Base-by-base conservation (phyloP, 352 stramenopile species). In the Chrysophaeum taylorii region DNA sequence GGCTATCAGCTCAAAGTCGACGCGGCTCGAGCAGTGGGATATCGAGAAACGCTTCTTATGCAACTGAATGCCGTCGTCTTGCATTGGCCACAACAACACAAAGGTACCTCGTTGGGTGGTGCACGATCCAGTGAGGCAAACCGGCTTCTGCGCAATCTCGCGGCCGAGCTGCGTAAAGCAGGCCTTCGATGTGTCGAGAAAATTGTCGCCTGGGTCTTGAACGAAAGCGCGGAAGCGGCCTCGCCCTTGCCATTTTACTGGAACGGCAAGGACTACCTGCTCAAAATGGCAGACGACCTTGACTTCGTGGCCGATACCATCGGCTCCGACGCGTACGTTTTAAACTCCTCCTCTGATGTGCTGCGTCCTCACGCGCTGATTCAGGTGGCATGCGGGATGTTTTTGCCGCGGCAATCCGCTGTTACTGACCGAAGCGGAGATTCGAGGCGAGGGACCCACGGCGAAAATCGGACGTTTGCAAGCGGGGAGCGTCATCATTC, bases 111-210 rank as follows among this genome's bases (percentile, higher is more conserved):
- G 36, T 21, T 48, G 41, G 41, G 21, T 12, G 41, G 41, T 21
- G 41, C 41, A 12, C 41, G 41, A 21, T 21, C 41, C 41, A 21
- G 52, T 37, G 68, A 70, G 38, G 45, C 68, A 38, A 36, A 48
- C 4, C 5, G 52, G 29, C 35, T 75, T 2, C 63, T 75, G 63
- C 25, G 50, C 39, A 75, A 73, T 50, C 33, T 75, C 50, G 27
- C 37, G 16, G 41, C 53, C 4, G 70, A 75, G 48, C 62, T 75
- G 42, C 42, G 70, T 29, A 23, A 29, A 2, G 69, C 69, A 18
- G 69, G 69, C 7, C 69, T 73, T 4, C 33, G 69, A 25, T 78
- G 73, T 39, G 74, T 78, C 33, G 74, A 76, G 71, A 78, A 75
- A 38, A 76, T 78, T 42, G 74, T 78, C 31, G 66, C 66, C 0